Base-by-base conservation (phyloP, 345 rosid species). In the Luvunga scandens region DNA sequence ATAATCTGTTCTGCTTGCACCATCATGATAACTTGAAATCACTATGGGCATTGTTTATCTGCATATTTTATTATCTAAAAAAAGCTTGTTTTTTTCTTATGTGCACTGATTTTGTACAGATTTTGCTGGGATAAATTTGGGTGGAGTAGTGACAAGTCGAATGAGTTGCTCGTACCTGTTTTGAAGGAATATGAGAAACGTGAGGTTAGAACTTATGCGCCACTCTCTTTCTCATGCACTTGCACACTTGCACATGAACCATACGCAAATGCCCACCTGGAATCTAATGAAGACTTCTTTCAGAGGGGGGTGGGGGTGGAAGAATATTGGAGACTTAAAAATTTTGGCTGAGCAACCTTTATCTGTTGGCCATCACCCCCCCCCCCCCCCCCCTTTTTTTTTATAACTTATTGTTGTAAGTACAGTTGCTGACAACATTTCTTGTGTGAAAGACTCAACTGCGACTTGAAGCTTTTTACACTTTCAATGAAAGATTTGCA, bases 51-150 rank as follows among this genome's bases (percentile, higher is more conserved):
- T 64, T 9, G 28, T 64, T 78, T 33, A 66, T 74, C 42, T 72
- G 67, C 45, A 72, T 60, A 36, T 48, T 36, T 59, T 42, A 14
- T 75, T 62, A 21, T 5, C 45, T 48, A 30, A 28, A 9, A 61
- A 10, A 28, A 19, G 27, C 33, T 50, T 63, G n/a, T 13, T 22
- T 73, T 78, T 45, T 69, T 33, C 53, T 30, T 50, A 64, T 69
- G 18, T 9, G 9, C 45, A 19, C 38, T 70, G 62, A 36, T 70
- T 72, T 62, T 74, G 28, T 82, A 72, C 90, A 96, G 99, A 84
- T 77, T 94, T 80, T 94, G 99, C 88, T 92, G 95, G 95, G 99
- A 96, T 72, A 94, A 90, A 81, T 91, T 96, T 88, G 97, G 91
- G 19, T 96, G 98, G 99, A 88, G 82, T 78, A 56, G 91, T 71